Percentiles rank a stretch among this genome's conserved stretches.
Conservation (phyloP, 2,329 filamentous ascomycete genomes). For the Talaromyces sp. region DNA sequence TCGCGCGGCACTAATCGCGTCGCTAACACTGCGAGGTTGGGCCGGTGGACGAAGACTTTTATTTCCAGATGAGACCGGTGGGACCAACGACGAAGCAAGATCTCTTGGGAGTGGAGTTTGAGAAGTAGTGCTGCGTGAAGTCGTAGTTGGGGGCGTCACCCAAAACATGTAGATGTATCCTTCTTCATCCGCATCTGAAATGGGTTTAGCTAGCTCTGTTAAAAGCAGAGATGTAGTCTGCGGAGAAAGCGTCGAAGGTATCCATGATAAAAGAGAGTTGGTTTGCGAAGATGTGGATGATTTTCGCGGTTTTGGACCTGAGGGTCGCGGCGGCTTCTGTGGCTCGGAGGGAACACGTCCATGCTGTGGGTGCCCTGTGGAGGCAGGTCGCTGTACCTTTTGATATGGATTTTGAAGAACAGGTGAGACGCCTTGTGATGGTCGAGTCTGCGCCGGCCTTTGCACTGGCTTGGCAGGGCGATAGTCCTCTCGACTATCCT, state of each 20-base stretch:
- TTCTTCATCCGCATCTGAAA: constrained; percentile 73
- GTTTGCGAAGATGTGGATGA: constrained; percentile 42
- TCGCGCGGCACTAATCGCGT: constrained; percentile 42
- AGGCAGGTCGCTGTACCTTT: constrained; percentile 1
- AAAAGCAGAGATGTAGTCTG: constrained; percentile 71
- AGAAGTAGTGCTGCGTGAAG: constrained; percentile 23
- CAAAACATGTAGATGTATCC: constrained; percentile 99
- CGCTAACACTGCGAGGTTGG: constrained; percentile 36
- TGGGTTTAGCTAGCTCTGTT: constrained; percentile 73
- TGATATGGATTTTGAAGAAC: constrained; percentile 11
- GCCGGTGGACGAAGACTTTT: constrained; percentile 21
- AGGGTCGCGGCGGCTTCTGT: constrained; percentile 16
- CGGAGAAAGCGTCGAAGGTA: constrained; percentile 68
- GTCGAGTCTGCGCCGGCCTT: constrained; percentile 13
- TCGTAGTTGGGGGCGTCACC: constrained; percentile 71
- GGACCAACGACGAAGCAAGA: constrained; percentile 62
- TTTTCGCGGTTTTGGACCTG: constrained; percentile 14
- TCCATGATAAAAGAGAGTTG: constrained; percentile 62
- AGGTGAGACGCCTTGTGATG: constrained; percentile 6
- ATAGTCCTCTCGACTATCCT: constrained; percentile 31
- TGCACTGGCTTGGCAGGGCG: constrained; percentile 26
- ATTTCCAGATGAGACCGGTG: constrained; percentile 41
- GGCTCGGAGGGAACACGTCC: constrained; percentile 9
- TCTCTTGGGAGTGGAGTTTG: constrained; percentile 58
- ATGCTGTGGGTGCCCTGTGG: constrained; percentile 10